These are phyloP conservation scores for Naumovozyma dairenensis DNA, from an alignment of 805 yeast genomes.

Conservation along the genomic window DNA sequence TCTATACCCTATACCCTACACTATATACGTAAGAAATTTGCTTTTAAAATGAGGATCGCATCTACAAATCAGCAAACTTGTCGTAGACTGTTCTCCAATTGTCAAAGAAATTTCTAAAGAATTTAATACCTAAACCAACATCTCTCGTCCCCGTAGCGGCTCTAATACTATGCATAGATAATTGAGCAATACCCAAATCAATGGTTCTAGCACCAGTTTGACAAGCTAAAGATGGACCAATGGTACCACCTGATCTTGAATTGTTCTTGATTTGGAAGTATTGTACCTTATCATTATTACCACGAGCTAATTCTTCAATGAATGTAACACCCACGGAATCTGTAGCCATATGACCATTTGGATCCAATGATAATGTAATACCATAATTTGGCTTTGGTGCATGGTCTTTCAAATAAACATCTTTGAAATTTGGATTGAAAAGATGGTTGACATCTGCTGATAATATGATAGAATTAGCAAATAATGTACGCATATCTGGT, in stretches of 20 bases:
- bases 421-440: conserved; percentile 64
- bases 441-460: conserved; percentile 83
- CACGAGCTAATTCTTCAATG: conserved; percentile 56
- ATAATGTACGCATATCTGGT: conserved; percentile 32
- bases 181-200: conserved; percentile 75
- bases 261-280: conserved; percentile 82
- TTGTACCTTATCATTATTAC: conserved; percentile 58
- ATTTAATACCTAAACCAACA: conserved; percentile 62
- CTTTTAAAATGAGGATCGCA: too few relatives aligned
- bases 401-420: conserved; percentile 67
- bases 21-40: too few relatives aligned
- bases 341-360: conserved; percentile 78
- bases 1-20: too few relatives aligned
- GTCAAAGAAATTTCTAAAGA: conserved; percentile 59
- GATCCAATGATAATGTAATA: conserved; percentile 57
- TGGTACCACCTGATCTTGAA: conserved; percentile 79
- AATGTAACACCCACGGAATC: conserved; percentile 66
- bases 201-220: conserved; percentile 67
- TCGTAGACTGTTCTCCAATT: conserved; percentile 57
- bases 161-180: conserved; percentile 79
- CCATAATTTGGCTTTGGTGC: conserved; percentile 76
- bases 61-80: conserved; percentile 41
- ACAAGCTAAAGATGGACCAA: conserved; percentile 62
- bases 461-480: conserved; percentile 67
- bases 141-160: conserved; percentile 75